A percentile compares a stretch with the other conserved stretches of the same genome.
Evolutionary conservation across 2,329 filamentous ascomycete genomes (phyloP).

Genomic region (Alternaria brassicicola): DNA sequence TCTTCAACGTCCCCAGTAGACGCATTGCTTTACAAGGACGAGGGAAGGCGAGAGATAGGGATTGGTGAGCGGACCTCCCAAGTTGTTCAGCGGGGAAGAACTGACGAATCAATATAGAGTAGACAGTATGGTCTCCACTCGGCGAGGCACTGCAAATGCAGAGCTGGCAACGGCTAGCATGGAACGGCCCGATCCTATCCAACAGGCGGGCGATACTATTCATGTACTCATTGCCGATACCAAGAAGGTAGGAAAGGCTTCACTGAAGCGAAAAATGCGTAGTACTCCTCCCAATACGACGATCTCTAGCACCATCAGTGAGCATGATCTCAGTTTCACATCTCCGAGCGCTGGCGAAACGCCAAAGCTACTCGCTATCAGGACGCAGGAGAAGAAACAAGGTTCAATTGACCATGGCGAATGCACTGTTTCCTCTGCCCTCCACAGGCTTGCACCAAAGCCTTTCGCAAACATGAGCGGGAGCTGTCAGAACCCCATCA

Average conservation of each 20-base stretch:
- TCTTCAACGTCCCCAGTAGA: neutral
- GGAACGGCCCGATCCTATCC: neutral
- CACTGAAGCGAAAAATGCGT: neutral
- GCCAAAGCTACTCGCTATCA: neutral
- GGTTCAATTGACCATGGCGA: neutral
- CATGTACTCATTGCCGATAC: neutral
- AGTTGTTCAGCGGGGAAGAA: neutral
- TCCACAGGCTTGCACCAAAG: conserved; percentile 2
- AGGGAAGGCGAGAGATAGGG: neutral
- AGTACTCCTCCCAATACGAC: neutral
- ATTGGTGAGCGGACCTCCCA: neutral
- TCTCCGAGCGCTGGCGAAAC: conserved; percentile 9
- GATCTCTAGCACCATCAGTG: conserved; percentile 4
- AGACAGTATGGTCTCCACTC: conserved; percentile 17
- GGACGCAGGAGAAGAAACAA: neutral
- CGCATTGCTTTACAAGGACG: neutral
- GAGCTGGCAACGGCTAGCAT: neutral
- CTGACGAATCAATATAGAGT: neutral
- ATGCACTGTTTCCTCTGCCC: neutral
- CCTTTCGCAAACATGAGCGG: conserved; percentile 10
- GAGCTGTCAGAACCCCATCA: conserved; percentile 33
- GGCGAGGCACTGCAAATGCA: conserved; percentile 14
- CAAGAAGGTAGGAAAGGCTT: neutral
- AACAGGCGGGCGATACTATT: neutral
- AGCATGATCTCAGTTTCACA: conserved; percentile 17